These are phyloP conservation scores for Heterobasidion irregulare DNA, from an alignment of 1,284 basidiomycete species.

Conservation along the genomic window DNA sequence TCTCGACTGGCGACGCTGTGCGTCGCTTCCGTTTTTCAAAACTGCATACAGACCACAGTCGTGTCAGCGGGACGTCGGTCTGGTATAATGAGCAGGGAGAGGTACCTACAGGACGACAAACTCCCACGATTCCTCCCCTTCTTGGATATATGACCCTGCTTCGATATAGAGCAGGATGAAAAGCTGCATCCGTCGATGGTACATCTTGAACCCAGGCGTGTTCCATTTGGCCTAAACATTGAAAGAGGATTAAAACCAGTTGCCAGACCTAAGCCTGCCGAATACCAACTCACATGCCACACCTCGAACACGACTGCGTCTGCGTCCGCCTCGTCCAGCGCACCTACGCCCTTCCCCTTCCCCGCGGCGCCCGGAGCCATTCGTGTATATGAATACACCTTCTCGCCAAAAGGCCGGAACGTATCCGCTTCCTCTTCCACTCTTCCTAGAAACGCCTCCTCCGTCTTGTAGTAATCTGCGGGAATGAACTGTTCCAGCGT, in stretches of 20 bases:
- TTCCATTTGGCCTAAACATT: conserved; percentile 65
- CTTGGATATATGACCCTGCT: conserved; percentile 88
- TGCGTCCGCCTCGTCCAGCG: conserved; percentile 23
- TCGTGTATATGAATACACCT: conserved; percentile 71
- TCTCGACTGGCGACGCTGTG: conserved; percentile 35
- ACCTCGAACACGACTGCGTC: conserved; percentile 73
- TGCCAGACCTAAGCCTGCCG: neutral
- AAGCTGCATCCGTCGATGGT: conserved; percentile 90
- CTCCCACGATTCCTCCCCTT: conserved; percentile 86
- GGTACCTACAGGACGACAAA: conserved; percentile 67
- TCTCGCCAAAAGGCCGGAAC: conserved; percentile 75
- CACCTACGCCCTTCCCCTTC: neutral
- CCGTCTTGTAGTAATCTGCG: conserved; percentile 53
- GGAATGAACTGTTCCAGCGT: conserved; percentile 78
- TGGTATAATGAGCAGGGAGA: neutral
- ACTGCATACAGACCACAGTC: conserved; percentile 27
- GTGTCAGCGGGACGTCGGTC: neutral
- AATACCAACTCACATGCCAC: conserved; percentile 61
- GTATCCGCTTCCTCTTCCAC: conserved; percentile 67
- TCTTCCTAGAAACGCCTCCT: conserved; percentile 52
- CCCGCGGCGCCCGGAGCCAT: conserved; percentile 24
- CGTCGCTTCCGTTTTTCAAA: conserved; percentile 77
- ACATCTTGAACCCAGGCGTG: conserved; percentile 87
- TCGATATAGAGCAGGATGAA: conserved; percentile 96
- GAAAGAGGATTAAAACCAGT: neutral